Evolutionary conservation across 2,329 filamentous ascomycete species (phyloP), one percentile per base, ranked within the genome.

Genomic region (Ampelomyces quisqualis): DNA sequence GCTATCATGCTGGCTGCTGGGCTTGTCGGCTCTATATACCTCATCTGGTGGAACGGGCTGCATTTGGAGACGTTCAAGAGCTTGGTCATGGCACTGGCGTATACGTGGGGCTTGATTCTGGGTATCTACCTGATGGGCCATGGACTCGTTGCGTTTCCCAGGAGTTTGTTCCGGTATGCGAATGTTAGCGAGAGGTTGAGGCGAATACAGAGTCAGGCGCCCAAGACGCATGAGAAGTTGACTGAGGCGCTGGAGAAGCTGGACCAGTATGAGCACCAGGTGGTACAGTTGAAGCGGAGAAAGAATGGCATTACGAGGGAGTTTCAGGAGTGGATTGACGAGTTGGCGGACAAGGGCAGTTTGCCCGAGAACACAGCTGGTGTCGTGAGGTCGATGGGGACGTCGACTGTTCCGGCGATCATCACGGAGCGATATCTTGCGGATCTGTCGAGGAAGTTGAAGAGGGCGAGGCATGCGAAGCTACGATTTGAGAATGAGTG

Each of bases 41-140:
- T 96, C 56, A 83, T 93, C 49, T 75, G 89, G 50, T 82, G 82
- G 22, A 88, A 88, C 61, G 86, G 87, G 1, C 82, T 89, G 55
- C 79, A 82, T 18, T 78, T 85, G 44, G 76, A 75, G 2, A 85
- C 84, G 0, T 77, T 97, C 55, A 95, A 95, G 72, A 84, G 81
- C 23, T 75, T 94, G 27, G 78, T 95, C 50, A 95, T 98, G 88
- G 91, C 93, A 10, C 74, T 97, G 45, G 88, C 91, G 24, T 98
- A 98, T 68, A 88, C 89, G 45, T 97, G 90, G 86, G 90, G 90
- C 57, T 73, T 98, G 56, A 77, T 91, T 4, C 77, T 97, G 37
- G 93, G 90, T 31, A 95, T 98, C 48, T 97, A 95, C 62, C 77
- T 98, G 27, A 97, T 98, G 91, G 93, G 93, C 5, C 93, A 98